phyloP scores from a whole-genome alignment of 305 asterid genomes.

The Rubia tinctorum region DNA sequence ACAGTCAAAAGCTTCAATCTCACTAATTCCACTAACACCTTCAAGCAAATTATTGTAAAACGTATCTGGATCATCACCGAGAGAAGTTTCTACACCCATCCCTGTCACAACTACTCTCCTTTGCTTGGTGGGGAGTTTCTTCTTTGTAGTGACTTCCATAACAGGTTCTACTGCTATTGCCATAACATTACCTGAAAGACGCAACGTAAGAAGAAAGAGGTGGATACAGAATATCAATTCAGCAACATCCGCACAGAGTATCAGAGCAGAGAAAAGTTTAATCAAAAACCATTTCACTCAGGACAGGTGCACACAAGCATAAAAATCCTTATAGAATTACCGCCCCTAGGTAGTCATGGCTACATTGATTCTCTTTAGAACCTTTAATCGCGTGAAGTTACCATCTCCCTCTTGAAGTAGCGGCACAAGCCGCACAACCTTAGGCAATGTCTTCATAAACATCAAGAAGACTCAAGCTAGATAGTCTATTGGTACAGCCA shows the following conservation, averaged over 20 bases:
- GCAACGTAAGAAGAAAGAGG: conserved; percentile 16
- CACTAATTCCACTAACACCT: conserved; percentile 93
- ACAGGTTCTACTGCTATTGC: conserved; percentile 50
- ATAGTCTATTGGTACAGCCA: not conserved
- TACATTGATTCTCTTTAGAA: not conserved
- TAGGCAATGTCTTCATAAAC: not conserved
- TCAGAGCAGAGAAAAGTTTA: not conserved
- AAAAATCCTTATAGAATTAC: not conserved
- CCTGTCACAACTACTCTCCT: conserved; percentile 98
- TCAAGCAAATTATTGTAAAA: conserved; percentile 86
- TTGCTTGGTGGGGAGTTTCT: conserved; percentile 62
- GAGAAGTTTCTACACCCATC: conserved; percentile 93
- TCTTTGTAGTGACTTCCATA: conserved; percentile 49
- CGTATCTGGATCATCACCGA: conserved; percentile 78
- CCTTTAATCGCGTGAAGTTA: not conserved
- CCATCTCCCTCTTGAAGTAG: not conserved
- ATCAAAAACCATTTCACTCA: not conserved
- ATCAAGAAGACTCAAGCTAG: not conserved
- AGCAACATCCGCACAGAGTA: not conserved
- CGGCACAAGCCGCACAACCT: not conserved
- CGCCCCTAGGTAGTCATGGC: not conserved
- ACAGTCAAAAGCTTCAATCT: conserved; percentile 92
- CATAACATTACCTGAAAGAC: conserved; percentile 56
- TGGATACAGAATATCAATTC: not conserved
- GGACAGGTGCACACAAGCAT: not conserved